Percentiles rank a stretch among this genome's conserved stretches.
phyloP scores from a whole-genome alignment of 208 protist species.

The Trypanosoma cruzi region DNA sequence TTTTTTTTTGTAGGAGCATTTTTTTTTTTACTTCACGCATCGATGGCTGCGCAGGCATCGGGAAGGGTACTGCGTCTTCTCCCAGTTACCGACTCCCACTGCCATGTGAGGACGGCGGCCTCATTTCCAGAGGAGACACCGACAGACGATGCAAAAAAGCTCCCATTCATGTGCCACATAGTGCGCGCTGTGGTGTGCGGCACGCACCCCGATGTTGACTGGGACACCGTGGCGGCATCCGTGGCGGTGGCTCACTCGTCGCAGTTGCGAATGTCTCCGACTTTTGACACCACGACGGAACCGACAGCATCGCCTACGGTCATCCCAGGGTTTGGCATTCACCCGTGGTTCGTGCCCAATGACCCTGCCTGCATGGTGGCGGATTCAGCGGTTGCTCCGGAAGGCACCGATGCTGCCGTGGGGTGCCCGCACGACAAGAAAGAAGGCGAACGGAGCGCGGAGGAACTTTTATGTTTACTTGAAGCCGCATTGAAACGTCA shows the following conservation, averaged over 20 bases:
- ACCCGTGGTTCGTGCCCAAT: constrained; percentile 66
- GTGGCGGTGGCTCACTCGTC: neutral
- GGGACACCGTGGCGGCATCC: constrained; percentile 32
- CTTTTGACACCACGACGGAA: neutral
- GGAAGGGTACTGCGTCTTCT: neutral
- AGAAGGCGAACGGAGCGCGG: constrained; percentile 9
- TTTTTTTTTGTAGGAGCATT: neutral
- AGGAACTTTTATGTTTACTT: constrained; percentile 39
- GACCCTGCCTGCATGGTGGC: neutral
- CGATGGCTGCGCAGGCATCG: neutral
- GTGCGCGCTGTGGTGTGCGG: constrained; percentile 56
- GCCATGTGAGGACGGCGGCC: constrained; percentile 27
- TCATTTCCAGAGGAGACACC: neutral
- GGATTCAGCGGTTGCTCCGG: neutral
- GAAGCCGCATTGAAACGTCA: constrained; percentile 36
- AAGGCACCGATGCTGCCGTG: neutral
- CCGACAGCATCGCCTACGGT: neutral
- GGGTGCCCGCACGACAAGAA: neutral
- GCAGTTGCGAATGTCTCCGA: neutral
- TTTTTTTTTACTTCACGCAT: neutral
- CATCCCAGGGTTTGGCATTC: constrained; percentile 70
- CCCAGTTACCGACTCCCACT: constrained; percentile 42
- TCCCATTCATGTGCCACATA: constrained; percentile 11
- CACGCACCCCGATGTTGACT: constrained; percentile 77
- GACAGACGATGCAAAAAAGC: neutral